Conservation (phyloP, 2,329 filamentous ascomycete genomes). For the Pezicula radicicola region DNA sequence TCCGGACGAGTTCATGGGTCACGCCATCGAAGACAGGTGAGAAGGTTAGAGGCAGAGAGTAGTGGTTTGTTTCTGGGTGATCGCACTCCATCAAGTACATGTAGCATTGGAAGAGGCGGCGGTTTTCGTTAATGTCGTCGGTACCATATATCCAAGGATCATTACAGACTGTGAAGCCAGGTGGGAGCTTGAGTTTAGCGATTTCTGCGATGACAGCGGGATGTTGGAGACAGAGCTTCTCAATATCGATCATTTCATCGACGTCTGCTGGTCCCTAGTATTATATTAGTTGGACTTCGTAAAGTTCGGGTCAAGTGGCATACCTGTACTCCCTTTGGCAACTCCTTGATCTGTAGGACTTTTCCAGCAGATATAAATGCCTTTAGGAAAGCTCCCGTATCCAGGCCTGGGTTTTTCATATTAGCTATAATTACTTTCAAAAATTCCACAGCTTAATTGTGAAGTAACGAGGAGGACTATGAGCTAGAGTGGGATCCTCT, state of each 20-base stretch:
- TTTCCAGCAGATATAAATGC: not conserved
- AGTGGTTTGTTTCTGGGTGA: conserved; percentile 23
- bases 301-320: not conserved
- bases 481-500: too few relatives aligned
- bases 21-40: conserved; percentile 21
- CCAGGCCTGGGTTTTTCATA: not conserved
- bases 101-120: conserved; percentile 14
- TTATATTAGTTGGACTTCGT: not conserved
- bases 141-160: conserved; percentile 24
- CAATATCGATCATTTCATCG: conserved; percentile 18
- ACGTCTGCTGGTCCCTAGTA: conserved; percentile 19
- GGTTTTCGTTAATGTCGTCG: conserved; percentile 14
- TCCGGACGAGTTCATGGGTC: conserved; percentile 14
- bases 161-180: conserved; percentile 14
- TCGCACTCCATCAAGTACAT: conserved; percentile 13
- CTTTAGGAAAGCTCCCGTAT: not conserved
- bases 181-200: conserved; percentile 15
- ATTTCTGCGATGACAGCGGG: conserved; percentile 15
- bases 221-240: conserved; percentile 18
- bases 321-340: not conserved
- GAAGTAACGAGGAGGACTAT: too few relatives aligned
- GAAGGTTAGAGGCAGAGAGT: conserved; percentile 19
- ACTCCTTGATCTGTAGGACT: not conserved
- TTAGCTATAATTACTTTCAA: too few relatives aligned
- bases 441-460: too few relatives aligned